Evolutionary conservation across 2,329 filamentous ascomycete species (phyloP), one percentile per base, ranked within the genome.

Genomic region (Aureobasidium sp.): DNA sequence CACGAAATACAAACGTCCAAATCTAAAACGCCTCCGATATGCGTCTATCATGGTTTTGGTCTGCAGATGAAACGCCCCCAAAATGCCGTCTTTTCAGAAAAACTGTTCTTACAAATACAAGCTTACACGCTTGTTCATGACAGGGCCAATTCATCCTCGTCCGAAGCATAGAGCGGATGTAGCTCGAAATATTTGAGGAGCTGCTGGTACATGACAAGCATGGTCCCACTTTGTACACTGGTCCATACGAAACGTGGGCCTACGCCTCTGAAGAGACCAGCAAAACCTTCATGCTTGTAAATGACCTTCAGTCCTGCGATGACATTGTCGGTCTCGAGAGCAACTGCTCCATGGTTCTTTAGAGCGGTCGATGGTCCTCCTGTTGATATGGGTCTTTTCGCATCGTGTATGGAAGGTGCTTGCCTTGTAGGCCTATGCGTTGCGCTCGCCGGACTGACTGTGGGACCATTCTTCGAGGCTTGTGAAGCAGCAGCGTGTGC

Each of bases 191-290:
- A 85, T 70, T 88, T 87, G 71, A 97, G 77, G 62, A 97, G 79
- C 64, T 87, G 88, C 77, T 97, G 93, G 75, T 97, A 97, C 73
- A 97, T 80, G 68, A 97, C 92, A 72, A 97, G 80, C 93, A 97
- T 97, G 67, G 91, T 96, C 46, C 92, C 90, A 71, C 90, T 96
- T 78, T 99, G 94, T 63, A 97, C 90, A 70, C 93, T 96, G 26
- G 94, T 99, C 94, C 94, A 99, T 15, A 97, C 90, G 62, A 88
- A 88, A 60, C 94, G 85, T 1, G 94, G 94, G 0, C 93, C 93
- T 1, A 99, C 93, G 29, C 94, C 94, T 63, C 94, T 85, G 76
- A 99, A 99, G 87, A 91, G 95, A 1, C 94, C 95, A 2, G 83
- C 84, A 17, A 97, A 68, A 1, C 94, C 94, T 76, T 99, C 94